These are phyloP conservation scores for Ambrosiella cleistominuta DNA, from an alignment of 2,329 filamentous ascomycete genomes.

Conservation along the genomic window DNA sequence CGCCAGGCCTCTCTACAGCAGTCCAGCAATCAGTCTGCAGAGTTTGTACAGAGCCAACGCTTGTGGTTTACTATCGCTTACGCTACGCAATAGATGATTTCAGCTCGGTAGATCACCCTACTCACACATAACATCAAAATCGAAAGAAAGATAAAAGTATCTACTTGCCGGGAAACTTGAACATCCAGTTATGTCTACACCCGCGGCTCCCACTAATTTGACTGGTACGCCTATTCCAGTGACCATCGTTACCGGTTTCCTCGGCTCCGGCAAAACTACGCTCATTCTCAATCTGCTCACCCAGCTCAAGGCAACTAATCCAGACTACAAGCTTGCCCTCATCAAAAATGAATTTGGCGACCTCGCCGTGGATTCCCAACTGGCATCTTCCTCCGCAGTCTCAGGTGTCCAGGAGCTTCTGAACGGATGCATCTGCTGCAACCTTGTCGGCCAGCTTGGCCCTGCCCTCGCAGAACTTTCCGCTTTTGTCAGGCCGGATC, in stretches of 20 bases:
- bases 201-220: neutral
- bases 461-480: conserved; percentile 63
- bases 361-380: conserved; percentile 78
- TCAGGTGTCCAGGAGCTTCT: conserved; percentile 83
- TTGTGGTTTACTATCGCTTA: neutral
- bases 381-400: conserved; percentile 67
- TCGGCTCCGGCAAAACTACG: conserved; percentile 92
- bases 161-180: too few relatives aligned
- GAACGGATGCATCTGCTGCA: conserved; percentile 97
- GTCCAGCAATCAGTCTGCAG: neutral
- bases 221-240: conserved; percentile 49
- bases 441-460: conserved; percentile 79
- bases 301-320: conserved; percentile 59
- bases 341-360: conserved; percentile 98
- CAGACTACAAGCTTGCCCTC: conserved; percentile 70
- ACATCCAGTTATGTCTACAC: neutral
- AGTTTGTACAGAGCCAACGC: neutral
- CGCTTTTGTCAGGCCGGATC: conserved; percentile 41
- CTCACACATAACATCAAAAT: neutral
- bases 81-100: neutral
- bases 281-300: conserved; percentile 86
- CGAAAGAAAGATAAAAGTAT: neutral
- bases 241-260: conserved; percentile 89
- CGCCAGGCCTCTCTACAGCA: neutral
- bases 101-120: neutral